Conservation (phyloP, 305 asterid species). For the Ajuga reptans region DNA sequence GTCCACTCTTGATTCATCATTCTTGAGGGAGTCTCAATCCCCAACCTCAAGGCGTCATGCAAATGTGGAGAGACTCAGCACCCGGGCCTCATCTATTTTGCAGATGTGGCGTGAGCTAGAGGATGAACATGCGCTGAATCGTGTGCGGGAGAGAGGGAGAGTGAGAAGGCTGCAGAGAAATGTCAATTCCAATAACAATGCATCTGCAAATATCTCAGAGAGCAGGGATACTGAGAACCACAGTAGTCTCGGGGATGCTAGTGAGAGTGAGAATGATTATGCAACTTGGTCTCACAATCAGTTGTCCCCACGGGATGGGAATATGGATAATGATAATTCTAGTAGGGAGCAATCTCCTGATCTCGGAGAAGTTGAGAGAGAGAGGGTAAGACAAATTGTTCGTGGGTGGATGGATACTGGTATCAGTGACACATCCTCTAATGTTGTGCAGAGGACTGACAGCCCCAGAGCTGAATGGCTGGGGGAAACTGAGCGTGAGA, state of each 20-base stretch:
- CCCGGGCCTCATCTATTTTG: constrained; percentile 71
- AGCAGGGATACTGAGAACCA: constrained; percentile 48
- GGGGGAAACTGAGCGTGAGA: constrained; percentile 83
- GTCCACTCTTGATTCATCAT: constrained; percentile 78
- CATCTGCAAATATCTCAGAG: constrained; percentile 35
- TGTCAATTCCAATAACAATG: constrained; percentile 45
- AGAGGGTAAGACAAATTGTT: constrained; percentile 77
- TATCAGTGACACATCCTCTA: constrained; percentile 45
- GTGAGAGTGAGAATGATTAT: constrained; percentile 53
- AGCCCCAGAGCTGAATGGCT: constrained; percentile 72
- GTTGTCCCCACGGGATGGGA: constrained; percentile 34
- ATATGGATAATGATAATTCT: constrained; percentile 37
- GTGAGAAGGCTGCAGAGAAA: constrained; percentile 66
- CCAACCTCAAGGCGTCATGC: constrained; percentile 73
- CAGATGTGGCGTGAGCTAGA: constrained; percentile 96
- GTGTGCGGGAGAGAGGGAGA: constrained; percentile 62
- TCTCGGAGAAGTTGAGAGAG: constrained; percentile 81
- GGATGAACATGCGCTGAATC: constrained; percentile 59
- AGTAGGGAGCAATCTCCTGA: constrained; percentile 84
- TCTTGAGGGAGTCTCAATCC: constrained; percentile 77
- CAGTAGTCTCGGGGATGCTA: constrained; percentile 48
- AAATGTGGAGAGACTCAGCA: constrained; percentile 63
- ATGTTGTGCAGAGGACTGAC: constrained; percentile 43
- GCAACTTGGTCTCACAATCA: constrained; percentile 49
- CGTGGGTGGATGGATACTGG: constrained; percentile 94